A percentile compares a stretch with the other conserved stretches of the same genome.
Evolutionary conservation across 179 eudicot genomes (phyloP).

Genomic region (Vitellaria paradoxa): DNA sequence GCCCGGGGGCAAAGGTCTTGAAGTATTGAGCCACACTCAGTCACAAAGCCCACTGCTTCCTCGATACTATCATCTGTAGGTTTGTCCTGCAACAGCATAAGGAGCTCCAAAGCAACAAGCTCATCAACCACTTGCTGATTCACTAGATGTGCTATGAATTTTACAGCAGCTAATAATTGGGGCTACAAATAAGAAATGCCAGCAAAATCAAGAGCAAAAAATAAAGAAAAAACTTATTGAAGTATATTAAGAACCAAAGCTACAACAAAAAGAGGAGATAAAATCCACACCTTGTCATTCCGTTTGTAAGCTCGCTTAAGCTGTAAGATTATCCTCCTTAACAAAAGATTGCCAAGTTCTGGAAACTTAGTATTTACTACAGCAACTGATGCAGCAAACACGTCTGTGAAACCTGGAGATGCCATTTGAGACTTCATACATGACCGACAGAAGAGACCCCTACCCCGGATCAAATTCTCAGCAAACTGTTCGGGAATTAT

Average conservation of each 20-base stretch:
- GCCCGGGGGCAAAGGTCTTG: slow-evolving; percentile 81
- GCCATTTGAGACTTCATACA: slow-evolving; percentile 95
- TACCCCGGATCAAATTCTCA: slow-evolving; percentile 77
- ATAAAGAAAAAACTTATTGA: background rate
- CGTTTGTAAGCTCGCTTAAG: slow-evolving; percentile 79
- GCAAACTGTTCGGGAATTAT: slow-evolving; percentile 74
- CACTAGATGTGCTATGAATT: slow-evolving; percentile 87
- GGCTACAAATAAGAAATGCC: slow-evolving; percentile 40
- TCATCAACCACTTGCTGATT: slow-evolving; percentile 91
- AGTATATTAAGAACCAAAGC: background rate
- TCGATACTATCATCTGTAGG: slow-evolving; percentile 94
- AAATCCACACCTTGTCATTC: slow-evolving; percentile 68
- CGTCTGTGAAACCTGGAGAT: slow-evolving; percentile 82
- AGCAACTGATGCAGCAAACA: slow-evolving; percentile 83
- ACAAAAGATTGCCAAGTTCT: slow-evolving; percentile 74
- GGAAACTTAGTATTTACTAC: slow-evolving; percentile 87
- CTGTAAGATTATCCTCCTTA: slow-evolving; percentile 74
- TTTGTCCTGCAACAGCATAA: slow-evolving; percentile 61
- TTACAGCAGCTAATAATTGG: slow-evolving; percentile 80
- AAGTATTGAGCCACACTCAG: slow-evolving; percentile 79
- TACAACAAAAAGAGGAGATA: background rate
- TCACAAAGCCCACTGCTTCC: slow-evolving; percentile 92
- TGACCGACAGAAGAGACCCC: slow-evolving; percentile 79
- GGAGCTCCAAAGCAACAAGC: slow-evolving; percentile 79
- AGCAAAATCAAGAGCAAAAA: slow-evolving; percentile 6